Conservation (phyloP, 805 yeast genomes). For the Ogataea minuta region DNA sequence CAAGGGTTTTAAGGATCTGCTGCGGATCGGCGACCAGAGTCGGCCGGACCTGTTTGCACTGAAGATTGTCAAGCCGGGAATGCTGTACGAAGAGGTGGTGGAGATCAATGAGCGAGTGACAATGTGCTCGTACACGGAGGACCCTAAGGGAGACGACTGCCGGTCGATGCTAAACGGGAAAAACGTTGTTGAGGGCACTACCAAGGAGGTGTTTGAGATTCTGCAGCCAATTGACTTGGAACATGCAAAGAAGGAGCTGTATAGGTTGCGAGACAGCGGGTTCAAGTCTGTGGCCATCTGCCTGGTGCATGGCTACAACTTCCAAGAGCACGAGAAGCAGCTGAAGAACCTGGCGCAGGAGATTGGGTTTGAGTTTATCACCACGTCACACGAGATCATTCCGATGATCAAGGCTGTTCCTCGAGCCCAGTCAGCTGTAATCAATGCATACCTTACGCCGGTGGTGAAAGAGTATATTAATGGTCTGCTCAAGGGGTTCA, state of each 20-base stretch:
- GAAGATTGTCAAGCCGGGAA: constrained; percentile 22
- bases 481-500: constrained; percentile 36
- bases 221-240: constrained; percentile 35
- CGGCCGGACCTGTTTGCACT: constrained; percentile 28
- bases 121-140: constrained; percentile 26
- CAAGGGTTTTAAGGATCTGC: constrained; percentile 32
- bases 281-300: constrained; percentile 36
- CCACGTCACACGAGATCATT: constrained; percentile 36
- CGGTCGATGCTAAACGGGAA: constrained; percentile 26
- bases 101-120: constrained; percentile 26
- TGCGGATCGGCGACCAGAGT: constrained; percentile 34
- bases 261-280: constrained; percentile 26
- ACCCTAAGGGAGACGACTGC: constrained; percentile 17
- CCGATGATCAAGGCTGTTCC: constrained; percentile 40
- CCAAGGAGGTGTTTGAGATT: constrained; percentile 40
- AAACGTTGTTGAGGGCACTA: constrained; percentile 35
- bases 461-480: constrained; percentile 38
- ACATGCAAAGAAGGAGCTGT: constrained; percentile 22
- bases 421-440: constrained; percentile 41
- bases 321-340: constrained; percentile 38
- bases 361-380: constrained; percentile 49
- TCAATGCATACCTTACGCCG: constrained; percentile 46
- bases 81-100: constrained; percentile 23
- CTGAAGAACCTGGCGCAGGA: constrained; percentile 35
- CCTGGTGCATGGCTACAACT: constrained; percentile 38